Conservation (phyloP, 805 yeast species). For the Spathaspora sp. region DNA sequence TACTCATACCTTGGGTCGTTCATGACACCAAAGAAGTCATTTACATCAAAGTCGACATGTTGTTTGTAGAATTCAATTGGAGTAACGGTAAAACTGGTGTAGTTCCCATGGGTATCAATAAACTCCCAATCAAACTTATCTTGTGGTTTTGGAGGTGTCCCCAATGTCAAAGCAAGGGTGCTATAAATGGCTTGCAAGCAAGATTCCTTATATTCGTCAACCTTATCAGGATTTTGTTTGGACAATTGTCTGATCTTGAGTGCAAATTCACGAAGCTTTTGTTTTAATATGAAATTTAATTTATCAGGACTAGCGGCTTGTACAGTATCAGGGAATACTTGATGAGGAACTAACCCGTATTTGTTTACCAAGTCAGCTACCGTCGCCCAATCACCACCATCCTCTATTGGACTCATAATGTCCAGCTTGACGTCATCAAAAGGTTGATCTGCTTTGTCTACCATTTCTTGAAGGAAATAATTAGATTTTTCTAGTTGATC, state of each 20-base stretch:
- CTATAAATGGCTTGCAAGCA: constrained; percentile 63
- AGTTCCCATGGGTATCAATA: constrained; percentile 65
- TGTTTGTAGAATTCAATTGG: constrained; percentile 63
- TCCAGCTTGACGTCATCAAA: constrained; percentile 68
- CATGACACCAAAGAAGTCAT: constrained; percentile 60
- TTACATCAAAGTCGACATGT: constrained; percentile 49
- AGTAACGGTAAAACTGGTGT: constrained; percentile 49
- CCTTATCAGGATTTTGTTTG: constrained; percentile 35
- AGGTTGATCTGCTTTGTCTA: constrained; percentile 63
- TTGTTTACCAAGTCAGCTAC: constrained; percentile 70
- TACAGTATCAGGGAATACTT: constrained; percentile 68
- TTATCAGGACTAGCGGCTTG: constrained; percentile 52
- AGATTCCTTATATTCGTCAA: constrained; percentile 28
- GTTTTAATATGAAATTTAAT: constrained; percentile 51
- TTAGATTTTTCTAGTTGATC: constrained; percentile 86
- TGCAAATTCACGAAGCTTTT: constrained; percentile 77
- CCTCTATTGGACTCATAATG: constrained; percentile 63
- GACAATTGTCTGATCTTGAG: constrained; percentile 56
- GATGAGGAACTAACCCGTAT: constrained; percentile 78
- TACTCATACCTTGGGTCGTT: constrained; percentile 80
- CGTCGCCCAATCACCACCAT: constrained; percentile 91
- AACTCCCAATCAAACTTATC: constrained; percentile 73
- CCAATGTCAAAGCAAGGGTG: constrained; percentile 64
- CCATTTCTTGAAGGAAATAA: constrained; percentile 70
- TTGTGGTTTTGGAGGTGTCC: constrained; percentile 73